Base-by-base conservation (phyloP, 345 rosid species). In the Clausena lansium region DNA sequence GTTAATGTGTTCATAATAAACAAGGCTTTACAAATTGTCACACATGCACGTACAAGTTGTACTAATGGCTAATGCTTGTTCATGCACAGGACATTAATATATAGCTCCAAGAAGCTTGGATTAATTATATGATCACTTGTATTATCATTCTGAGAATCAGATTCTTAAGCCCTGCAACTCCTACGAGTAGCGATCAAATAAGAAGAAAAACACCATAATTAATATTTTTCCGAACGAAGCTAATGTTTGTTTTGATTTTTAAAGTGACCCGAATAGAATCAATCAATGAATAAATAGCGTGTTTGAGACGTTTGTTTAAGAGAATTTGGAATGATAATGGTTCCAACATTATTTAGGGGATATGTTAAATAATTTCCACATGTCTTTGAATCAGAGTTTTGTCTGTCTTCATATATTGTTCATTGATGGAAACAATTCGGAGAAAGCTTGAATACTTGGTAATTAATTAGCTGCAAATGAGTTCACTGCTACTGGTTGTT, bases 341-440 rank as follows among this genome's bases (percentile, higher is more conserved):
- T 28, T 70, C 38, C 73, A 19, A 50, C 24, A 70, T 25, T 30
- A n/a, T 30, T 69, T 50, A 30, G 25, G 41, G 7, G 20, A 35
- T 70, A 28, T 72, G 71, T 69, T 36, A 75, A 52, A 62, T 28
- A 50, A 50, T 36, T 45, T 75, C 54, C 78, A 55, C 28, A 54
- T 57, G 70, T 11, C 45, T 13, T 25, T 72, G 78, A 47, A 36
- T 65, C 62, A 28, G 33, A 67, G 19, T 45, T 24, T 15, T 30
- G 63, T n/a, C 33, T 17, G 28, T 33, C 15, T 70, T 22, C 28
- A 45, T 11, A 45, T 11, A 41, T 38, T 77, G 72, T 67, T 67
- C 75, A 59, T 72, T 81, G 78, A 81, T 41, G 62, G 75, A 67
- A 52, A 35, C 78, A 77, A 61, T 68, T 77, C 75, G 69, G 33